These are phyloP conservation scores for Rubia tinctorum DNA, from an alignment of 305 asterid genomes.

Conservation along the genomic window DNA sequence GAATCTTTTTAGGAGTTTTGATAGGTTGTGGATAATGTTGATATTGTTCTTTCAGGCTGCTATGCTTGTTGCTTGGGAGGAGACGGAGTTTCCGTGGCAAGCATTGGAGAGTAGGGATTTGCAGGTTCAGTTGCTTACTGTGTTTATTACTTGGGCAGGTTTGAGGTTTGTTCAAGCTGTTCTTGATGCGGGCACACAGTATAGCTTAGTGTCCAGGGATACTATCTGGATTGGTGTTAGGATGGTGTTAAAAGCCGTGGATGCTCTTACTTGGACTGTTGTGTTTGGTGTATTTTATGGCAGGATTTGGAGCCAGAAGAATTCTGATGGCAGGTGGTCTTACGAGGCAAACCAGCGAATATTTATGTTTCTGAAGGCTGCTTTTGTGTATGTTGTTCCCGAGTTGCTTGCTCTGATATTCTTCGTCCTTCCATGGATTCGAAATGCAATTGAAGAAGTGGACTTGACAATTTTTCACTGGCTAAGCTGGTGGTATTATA, in stretches of 20 bases:
- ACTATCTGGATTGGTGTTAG: constrained; percentile 69
- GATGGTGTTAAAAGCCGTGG: constrained; percentile 83
- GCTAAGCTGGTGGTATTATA: constrained; percentile 87
- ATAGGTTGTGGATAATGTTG: constrained; percentile 85
- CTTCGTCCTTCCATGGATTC: constrained; percentile 79
- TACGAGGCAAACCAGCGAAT: constrained; percentile 65
- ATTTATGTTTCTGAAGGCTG: constrained; percentile 64
- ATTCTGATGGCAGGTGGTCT: constrained; percentile 70
- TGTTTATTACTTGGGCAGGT: constrained; percentile 92
- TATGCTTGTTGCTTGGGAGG: constrained; percentile 78
- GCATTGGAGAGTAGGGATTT: constrained; percentile 64
- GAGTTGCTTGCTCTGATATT: constrained; percentile 71
- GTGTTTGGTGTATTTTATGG: constrained; percentile 81
- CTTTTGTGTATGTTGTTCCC: constrained; percentile 68
- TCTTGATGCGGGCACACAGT: constrained; percentile 97
- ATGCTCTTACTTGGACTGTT: constrained; percentile 67
- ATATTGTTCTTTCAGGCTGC: constrained; percentile 92
- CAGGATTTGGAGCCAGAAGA: constrained; percentile 80
- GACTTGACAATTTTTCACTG: constrained; percentile 56
- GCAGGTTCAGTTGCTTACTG: constrained; percentile 75
- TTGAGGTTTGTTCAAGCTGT: constrained; percentile 77
- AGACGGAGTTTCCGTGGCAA: constrained; percentile 68
- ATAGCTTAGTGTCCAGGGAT: constrained; percentile 81
- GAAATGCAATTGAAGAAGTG: constrained; percentile 69
- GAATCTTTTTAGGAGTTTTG: constrained; percentile 92